Evolutionary conservation across 805 yeast genomes (phyloP).

Genomic region (Candida succiphila): DNA sequence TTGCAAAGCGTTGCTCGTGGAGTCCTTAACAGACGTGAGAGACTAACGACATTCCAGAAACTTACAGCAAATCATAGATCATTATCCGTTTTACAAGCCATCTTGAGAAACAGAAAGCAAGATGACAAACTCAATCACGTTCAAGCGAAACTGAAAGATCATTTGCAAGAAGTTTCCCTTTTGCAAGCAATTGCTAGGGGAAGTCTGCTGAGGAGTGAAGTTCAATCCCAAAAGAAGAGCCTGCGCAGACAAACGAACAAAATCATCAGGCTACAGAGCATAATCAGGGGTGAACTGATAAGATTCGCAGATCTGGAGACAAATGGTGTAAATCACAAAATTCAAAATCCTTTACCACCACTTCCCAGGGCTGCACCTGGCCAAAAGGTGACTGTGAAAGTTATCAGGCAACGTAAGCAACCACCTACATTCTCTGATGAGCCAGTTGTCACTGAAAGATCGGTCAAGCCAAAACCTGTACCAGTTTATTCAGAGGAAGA

Average conservation of each 20-base stretch:
- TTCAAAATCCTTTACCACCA: not conserved
- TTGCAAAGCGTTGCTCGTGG: conserved; percentile 49
- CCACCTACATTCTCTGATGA: not conserved
- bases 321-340: not conserved
- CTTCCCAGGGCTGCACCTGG: not conserved
- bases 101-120: conserved; percentile 19
- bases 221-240: conserved; percentile 6
- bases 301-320: too few relatives aligned
- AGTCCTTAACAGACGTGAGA: conserved; percentile 18
- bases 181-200: conserved; percentile 30
- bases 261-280: conserved; percentile 29
- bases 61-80: conserved; percentile 16
- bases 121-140: conserved; percentile 9
- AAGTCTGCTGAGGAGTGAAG: not conserved
- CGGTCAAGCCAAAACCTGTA: too few relatives aligned
- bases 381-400: not conserved
- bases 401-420: not conserved
- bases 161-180: conserved; percentile 12
- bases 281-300: conserved; percentile 28
- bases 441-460: not conserved
- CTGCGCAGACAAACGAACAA: conserved; percentile 12
- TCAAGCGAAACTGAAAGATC: conserved; percentile 4
- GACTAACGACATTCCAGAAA: conserved; percentile 9
- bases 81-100: conserved; percentile 29
- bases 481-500: too few relatives aligned